These are phyloP conservation scores for Diaporthe citrichinensis DNA, from an alignment of 2,329 filamentous ascomycete genomes.

Conservation along the genomic window DNA sequence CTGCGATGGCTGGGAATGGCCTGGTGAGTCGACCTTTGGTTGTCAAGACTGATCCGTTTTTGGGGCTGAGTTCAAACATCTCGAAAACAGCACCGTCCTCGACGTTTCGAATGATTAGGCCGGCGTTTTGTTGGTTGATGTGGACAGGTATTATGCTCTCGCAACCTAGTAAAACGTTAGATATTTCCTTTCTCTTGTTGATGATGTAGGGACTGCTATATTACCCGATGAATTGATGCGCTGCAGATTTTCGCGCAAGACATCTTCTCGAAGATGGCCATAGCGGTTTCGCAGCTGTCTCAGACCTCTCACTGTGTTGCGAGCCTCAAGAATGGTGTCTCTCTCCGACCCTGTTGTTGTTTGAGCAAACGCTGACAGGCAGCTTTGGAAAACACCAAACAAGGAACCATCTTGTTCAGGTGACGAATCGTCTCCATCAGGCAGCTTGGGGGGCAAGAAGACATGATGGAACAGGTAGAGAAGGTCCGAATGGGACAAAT, in stretches of 20 bases:
- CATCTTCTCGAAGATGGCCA: not conserved
- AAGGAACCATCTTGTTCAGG: not conserved
- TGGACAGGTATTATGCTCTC: slow-evolving; percentile 46
- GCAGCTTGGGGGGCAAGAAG: not conserved
- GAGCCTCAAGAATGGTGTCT: not conserved
- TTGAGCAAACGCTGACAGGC: not conserved
- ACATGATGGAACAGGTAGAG: not conserved
- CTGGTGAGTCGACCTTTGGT: slow-evolving; percentile 50
- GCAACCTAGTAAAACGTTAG: not conserved
- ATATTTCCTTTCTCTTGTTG: not conserved
- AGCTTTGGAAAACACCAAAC: not conserved
- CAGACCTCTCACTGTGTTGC: not conserved
- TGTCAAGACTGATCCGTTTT: slow-evolving; percentile 45
- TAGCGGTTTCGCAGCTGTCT: not conserved
- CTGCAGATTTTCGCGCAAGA: not conserved
- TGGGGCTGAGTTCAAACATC: slow-evolving; percentile 52
- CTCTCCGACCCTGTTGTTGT: not conserved
- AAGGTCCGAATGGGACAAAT: not conserved
- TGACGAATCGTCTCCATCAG: not conserved
- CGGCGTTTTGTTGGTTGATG: slow-evolving; percentile 54
- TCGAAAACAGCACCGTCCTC: slow-evolving; percentile 47
- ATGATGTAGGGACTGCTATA: not conserved
- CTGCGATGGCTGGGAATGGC: slow-evolving; percentile 47
- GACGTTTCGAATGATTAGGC: slow-evolving; percentile 48
- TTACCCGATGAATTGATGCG: not conserved